phyloP scores from a whole-genome alignment of 106 monocot genomes.

The Dioscorea dumetorum region DNA sequence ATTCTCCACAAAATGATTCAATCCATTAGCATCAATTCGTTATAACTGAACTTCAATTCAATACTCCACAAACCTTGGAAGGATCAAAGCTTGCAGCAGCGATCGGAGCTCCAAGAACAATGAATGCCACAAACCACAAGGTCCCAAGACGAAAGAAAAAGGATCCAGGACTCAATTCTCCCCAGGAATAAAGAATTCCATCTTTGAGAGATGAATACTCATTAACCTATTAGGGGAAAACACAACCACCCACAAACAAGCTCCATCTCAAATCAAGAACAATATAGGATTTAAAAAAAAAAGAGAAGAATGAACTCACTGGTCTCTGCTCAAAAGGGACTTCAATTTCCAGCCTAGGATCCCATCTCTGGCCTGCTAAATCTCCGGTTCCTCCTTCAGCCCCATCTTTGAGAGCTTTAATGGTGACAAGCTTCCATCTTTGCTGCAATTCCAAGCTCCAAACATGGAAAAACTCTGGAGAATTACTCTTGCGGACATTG shows the following conservation, averaged over 20 bases:
- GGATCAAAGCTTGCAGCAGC: constrained; percentile 89
- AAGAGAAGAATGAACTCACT: constrained; percentile 21
- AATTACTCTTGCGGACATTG: not conserved
- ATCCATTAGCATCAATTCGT: too few species aligned
- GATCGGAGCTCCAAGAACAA: constrained; percentile 67
- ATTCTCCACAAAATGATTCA: too few species aligned
- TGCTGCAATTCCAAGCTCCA: constrained; percentile 3
- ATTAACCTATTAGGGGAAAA: constrained; percentile 50
- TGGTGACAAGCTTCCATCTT: constrained; percentile 11
- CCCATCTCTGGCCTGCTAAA: constrained; percentile 64
- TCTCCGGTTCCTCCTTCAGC: constrained; percentile 45
- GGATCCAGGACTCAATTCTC: constrained; percentile 54
- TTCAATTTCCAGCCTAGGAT: constrained; percentile 75
- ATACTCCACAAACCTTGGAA: constrained; percentile 39
- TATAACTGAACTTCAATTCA: too few species aligned
- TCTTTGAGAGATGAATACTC: constrained; percentile 81
- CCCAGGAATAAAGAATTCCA: constrained; percentile 82
- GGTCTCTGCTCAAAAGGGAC: constrained; percentile 92
- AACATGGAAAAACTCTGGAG: constrained; percentile 1
- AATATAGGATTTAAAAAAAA: not conserved
- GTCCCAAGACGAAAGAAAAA: constrained; percentile 76
- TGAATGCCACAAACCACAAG: constrained; percentile 61
- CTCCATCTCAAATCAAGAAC: not conserved
- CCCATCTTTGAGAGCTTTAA: constrained; percentile 58
- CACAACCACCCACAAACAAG: not conserved